Conservation (phyloP, 2,329 filamentous ascomycete species). For the Biscogniauxia mediterranea region DNA sequence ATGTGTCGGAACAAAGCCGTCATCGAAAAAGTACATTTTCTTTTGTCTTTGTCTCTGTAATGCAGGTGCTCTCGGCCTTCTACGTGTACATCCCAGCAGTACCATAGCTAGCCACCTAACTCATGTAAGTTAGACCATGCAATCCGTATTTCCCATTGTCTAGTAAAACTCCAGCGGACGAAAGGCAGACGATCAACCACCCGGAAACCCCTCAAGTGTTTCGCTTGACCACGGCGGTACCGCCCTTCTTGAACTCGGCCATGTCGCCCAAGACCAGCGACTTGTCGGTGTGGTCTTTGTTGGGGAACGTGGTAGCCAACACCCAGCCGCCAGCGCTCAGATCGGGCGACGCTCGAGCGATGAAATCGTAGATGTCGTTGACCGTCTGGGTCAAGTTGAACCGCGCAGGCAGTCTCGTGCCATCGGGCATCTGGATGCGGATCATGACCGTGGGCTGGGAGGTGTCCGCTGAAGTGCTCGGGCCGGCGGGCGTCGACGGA, state of each 20-base stretch:
- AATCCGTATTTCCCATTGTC: slow-evolving; percentile 10
- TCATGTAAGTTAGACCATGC: background rate
- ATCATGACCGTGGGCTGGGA: slow-evolving; percentile 68
- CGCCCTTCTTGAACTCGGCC: slow-evolving; percentile 64
- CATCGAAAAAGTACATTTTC: background rate
- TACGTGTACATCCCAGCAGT: slow-evolving; percentile 7
- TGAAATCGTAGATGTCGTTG: slow-evolving; percentile 74
- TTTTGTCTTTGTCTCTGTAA: background rate
- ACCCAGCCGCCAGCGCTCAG: slow-evolving; percentile 64
- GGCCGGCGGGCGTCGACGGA: slow-evolving; percentile 17
- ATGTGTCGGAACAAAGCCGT: background rate
- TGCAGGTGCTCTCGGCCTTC: slow-evolving; percentile 2
- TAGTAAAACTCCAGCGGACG: slow-evolving; percentile 1
- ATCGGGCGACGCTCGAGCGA: slow-evolving; percentile 60
- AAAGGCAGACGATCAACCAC: background rate
- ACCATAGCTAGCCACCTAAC: slow-evolving; percentile 2
- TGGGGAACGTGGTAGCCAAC: slow-evolving; percentile 79
- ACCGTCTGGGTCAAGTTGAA: slow-evolving; percentile 81
- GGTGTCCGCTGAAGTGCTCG: slow-evolving; percentile 50
- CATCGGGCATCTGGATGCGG: slow-evolving; percentile 76
- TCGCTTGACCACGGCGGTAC: slow-evolving; percentile 62
- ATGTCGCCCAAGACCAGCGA: slow-evolving; percentile 56
- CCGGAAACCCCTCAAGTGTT: slow-evolving; percentile 13
- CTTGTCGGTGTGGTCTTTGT: slow-evolving; percentile 74
- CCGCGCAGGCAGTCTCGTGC: slow-evolving; percentile 71